phyloP scores from a whole-genome alignment of 768 basidiomycete species.

The Cystofilobasidium ferigula region DNA sequence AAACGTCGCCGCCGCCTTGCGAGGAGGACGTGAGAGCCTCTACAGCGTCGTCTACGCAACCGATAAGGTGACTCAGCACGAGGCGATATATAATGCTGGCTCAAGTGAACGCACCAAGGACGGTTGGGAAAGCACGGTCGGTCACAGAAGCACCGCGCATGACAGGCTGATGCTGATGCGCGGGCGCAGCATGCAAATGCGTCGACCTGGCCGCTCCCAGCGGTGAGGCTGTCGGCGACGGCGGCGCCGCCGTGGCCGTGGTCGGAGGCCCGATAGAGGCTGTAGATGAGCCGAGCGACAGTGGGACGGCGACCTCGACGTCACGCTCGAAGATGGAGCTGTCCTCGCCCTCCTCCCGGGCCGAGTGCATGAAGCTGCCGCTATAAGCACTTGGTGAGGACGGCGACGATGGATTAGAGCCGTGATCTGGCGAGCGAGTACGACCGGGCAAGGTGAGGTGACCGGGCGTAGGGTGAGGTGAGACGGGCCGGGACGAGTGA shows the following conservation, averaged over 20 bases:
- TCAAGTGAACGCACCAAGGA: background rate
- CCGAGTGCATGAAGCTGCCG: background rate
- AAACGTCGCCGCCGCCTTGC: slow-evolving; percentile 12
- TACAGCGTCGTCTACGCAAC: slow-evolving; percentile 11
- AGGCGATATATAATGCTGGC: background rate
- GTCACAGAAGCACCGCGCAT: slow-evolving; percentile 10
- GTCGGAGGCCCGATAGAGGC: background rate
- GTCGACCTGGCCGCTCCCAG: background rate
- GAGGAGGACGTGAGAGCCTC: slow-evolving; percentile 13
- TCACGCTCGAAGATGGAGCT: slow-evolving; percentile 15
- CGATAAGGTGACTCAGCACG: background rate
- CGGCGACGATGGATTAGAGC: slow-evolving; percentile 10
- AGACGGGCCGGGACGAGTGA: slow-evolving; percentile 12
- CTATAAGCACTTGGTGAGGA: background rate
- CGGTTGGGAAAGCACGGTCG: slow-evolving; percentile 12
- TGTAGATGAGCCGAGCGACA: background rate
- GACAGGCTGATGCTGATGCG: slow-evolving; percentile 6
- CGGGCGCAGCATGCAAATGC: background rate
- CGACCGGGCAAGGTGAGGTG: slow-evolving; percentile 2
- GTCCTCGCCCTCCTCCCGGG: slow-evolving; percentile 5
- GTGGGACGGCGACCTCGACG: slow-evolving; percentile 8
- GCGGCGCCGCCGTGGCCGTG: background rate
- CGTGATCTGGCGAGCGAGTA: background rate
- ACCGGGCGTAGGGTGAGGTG: background rate
- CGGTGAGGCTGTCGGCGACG: background rate